A percentile compares a stretch with the other conserved stretches of the same genome.
phyloP scores from a whole-genome alignment of 176 grass and related monocot species.

The Eleusine coracana region DNA sequence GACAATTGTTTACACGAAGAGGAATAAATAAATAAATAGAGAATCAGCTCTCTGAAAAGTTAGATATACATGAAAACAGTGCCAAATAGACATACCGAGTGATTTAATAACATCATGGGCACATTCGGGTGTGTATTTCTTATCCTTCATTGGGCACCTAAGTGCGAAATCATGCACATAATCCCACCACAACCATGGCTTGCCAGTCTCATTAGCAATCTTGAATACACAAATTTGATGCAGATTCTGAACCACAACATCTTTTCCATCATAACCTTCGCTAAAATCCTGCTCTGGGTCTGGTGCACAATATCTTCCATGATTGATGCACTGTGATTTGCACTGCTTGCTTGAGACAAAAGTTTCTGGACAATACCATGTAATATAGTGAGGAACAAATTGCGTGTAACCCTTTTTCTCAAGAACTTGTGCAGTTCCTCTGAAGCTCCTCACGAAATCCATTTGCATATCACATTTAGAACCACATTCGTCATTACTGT shows the following conservation, averaged over 20 bases:
- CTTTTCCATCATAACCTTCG: conserved; percentile 81
- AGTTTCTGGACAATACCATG: conserved; percentile 87
- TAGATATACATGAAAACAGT: conserved; percentile 20
- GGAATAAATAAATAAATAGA: conserved; percentile 21
- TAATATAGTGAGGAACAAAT: conserved; percentile 94
- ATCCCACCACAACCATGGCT: conserved; percentile 97
- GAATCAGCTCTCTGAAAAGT: background rate
- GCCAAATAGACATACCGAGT: conserved; percentile 58
- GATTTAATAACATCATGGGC: conserved; percentile 69
- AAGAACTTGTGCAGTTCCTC: conserved; percentile 78
- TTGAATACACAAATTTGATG: conserved; percentile 82
- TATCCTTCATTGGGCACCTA: conserved; percentile 93
- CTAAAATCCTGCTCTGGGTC: conserved; percentile 94
- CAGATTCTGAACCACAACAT: conserved; percentile 83
- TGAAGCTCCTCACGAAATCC: conserved; percentile 81
- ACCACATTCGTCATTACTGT: conserved; percentile 93
- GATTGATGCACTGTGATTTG: conserved; percentile 89
- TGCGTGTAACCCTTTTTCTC: conserved; percentile 86
- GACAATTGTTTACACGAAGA: background rate
- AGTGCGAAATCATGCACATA: conserved; percentile 90
- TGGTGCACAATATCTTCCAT: conserved; percentile 88
- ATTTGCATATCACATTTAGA: conserved; percentile 91
- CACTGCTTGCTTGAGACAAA: conserved; percentile 83
- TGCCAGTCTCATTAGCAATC: conserved; percentile 74
- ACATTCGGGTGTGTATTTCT: conserved; percentile 80